Evolutionary conservation across 306 rosid species (phyloP), one percentile per base, ranked within the genome.

Genomic region (Oxytropis ochrocephala): DNA sequence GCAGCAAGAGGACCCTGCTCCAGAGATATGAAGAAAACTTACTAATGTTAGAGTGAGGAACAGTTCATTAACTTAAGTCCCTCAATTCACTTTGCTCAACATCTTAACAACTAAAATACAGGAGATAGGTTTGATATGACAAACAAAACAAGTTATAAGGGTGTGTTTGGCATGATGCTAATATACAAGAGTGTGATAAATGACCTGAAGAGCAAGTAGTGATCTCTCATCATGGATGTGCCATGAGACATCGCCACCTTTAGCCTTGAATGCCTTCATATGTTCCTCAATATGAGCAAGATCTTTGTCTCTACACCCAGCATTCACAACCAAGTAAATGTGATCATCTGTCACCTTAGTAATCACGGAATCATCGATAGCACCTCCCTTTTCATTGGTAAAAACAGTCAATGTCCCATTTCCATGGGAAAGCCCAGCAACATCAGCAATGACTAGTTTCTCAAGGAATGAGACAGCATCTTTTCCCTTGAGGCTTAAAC

Each of bases 211-310:
- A 48, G 98, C 96, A 49, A 92, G 85, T 55, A 92, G 96, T 55
- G 96, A 88, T 79, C 98, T 86, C 85, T 92, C 98, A 59, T 92
- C 98, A 39, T 92, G 98, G 71, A 92, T 88, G 76, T 90, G 96
- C 96, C 98, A 92, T 4, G 96, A 88, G 63, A 90, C 96, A 68
- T 92, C 96, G 36, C 98, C 98, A 7, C 98, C 98, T 86, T 90
- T 92, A 72, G 93, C 91, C 87, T 92, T 90, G 88, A 89, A 92
- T 35, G 89, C 93, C 83, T 88, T 92, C 96, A 92, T 84, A 77
- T 90, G 98, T 73, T 75, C 89, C 85, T 86, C 98, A 64, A 92
- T 90, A 80, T 92, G 98, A 80, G 89, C 96, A 73, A 89, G 79
- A 90, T 90, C 98, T 77, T 90, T 92, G 58, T 92, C 96, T 78